phyloP scores from a whole-genome alignment of 768 basidiomycete species.

The Russula emetica region DNA sequence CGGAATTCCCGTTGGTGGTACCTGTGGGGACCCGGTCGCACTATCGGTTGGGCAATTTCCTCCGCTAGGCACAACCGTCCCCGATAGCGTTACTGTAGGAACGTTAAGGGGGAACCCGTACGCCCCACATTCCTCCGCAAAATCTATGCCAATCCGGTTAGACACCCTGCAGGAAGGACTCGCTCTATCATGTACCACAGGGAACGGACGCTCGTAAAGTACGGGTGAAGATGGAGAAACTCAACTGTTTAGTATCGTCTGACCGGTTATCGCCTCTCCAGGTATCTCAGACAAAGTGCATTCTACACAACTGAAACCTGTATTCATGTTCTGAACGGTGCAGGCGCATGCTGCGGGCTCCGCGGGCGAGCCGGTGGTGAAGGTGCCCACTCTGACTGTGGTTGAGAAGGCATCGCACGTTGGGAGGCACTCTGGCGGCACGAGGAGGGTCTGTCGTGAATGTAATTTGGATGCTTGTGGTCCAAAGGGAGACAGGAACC shows the following conservation, averaged over 20 bases:
- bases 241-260: neutral
- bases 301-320: neutral
- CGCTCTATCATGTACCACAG: neutral
- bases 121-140: neutral
- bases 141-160: neutral
- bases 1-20: no score
- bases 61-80: no score
- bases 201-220: no score
- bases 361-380: no score
- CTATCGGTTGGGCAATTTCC: no score
- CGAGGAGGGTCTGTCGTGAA: neutral
- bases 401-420: neutral
- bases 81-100: neutral
- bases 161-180: neutral
- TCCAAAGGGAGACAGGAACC: neutral
- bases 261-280: neutral
- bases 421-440: neutral
- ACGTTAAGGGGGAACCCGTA: neutral
- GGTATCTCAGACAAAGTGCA: neutral
- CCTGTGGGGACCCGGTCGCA: no score
- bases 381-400: neutral
- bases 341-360: neutral
- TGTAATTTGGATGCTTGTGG: neutral
- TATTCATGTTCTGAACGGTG: conserved; percentile 1
- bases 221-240: neutral